Conservation (phyloP, 176 grass and related monocot genomes). For the Ensete ventricosum region DNA sequence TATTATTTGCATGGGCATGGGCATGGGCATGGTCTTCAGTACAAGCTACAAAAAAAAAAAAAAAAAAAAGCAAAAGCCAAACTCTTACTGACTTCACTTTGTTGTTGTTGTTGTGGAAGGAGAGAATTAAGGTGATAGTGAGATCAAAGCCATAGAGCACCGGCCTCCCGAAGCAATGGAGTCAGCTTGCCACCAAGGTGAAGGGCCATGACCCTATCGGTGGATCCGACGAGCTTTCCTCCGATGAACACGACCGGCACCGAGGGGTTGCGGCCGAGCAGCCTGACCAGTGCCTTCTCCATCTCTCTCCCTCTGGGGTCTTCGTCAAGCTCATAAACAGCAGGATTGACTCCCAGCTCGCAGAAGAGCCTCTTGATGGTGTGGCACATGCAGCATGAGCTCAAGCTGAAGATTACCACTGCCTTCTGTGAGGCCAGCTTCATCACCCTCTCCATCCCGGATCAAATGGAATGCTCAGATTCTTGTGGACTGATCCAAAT, state of each 20-base stretch:
- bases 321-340: neutral
- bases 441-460: neutral
- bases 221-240: conserved; percentile 3
- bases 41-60: too few relatives aligned
- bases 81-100: too few relatives aligned
- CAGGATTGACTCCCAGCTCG: neutral
- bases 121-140: neutral
- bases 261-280: conserved; percentile 1
- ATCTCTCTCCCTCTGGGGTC: conserved; percentile 3
- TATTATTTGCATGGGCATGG: too few relatives aligned
- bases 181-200: neutral
- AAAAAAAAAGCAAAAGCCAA: too few relatives aligned
- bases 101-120: too few relatives aligned
- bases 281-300: conserved; percentile 8
- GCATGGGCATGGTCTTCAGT: too few relatives aligned
- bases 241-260: conserved; percentile 5
- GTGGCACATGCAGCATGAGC: conserved; percentile 1
- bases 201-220: conserved; percentile 8
- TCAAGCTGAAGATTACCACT: neutral
- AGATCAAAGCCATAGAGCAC: neutral
- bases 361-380: neutral
- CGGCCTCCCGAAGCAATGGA: neutral
- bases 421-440: neutral
- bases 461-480: too few relatives aligned
- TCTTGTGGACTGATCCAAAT: too few relatives aligned